These are phyloP conservation scores for Phytophthora quininea DNA, from an alignment of 352 stramenopile genomes.

Conservation along the genomic window DNA sequence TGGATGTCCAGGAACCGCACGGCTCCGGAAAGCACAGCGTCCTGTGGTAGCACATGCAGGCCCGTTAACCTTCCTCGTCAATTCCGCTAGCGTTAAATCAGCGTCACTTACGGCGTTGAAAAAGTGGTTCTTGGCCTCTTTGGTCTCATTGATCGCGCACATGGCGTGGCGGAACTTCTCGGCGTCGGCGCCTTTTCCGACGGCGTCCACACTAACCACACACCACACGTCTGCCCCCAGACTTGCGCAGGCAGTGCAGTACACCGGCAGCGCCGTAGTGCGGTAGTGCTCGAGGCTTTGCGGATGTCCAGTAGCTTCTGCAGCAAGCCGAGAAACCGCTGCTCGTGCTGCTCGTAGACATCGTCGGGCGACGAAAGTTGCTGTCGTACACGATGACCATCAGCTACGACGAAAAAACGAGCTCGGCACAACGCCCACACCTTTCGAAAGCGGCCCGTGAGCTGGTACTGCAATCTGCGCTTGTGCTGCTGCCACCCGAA, in stretches of 20 bases:
- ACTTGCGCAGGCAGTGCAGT: constrained; percentile 64
- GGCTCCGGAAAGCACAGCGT: constrained; percentile 63
- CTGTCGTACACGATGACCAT: constrained; percentile 21
- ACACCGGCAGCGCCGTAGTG: constrained; percentile 58
- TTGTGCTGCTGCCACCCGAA: constrained; percentile 67
- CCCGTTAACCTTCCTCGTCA: too few relatives aligned
- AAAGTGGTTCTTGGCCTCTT: constrained; percentile 76
- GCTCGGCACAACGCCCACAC: constrained; percentile 22
- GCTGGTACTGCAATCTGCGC: constrained; percentile 61
- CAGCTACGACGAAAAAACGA: not conserved
- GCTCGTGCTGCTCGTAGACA: constrained; percentile 72
- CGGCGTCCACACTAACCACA: constrained; percentile 67
- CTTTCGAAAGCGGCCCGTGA: constrained; percentile 62
- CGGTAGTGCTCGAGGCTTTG: constrained; percentile 74
- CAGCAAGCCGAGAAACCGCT: constrained; percentile 68
- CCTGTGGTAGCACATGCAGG: constrained; percentile 28
- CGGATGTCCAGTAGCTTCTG: constrained; percentile 80
- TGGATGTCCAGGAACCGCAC: constrained; percentile 76
- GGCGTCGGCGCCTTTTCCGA: constrained; percentile 64
- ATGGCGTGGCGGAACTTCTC: constrained; percentile 79
- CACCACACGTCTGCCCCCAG: constrained; percentile 79
- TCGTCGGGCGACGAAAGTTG: constrained; percentile 59
- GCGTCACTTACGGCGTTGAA: constrained; percentile 59
- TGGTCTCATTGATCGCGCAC: constrained; percentile 79
- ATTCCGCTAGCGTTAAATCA: not conserved